A percentile compares a stretch with the other conserved stretches of the same genome.
Evolutionary conservation across 164 flowering plant genomes (phyloP).

Genomic region (Vitis rotundifolia): DNA sequence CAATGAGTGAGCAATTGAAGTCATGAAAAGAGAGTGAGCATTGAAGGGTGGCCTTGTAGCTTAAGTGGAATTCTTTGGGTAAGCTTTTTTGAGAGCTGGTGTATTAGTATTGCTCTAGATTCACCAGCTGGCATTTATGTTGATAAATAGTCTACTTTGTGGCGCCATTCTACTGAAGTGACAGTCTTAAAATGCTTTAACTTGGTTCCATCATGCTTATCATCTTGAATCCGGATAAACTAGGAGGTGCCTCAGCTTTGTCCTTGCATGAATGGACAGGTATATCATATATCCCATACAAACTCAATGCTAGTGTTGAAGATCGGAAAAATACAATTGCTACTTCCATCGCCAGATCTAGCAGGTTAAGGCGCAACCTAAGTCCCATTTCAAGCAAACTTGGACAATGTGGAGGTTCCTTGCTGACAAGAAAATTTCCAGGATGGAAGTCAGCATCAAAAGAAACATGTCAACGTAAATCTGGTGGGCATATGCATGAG

Average conservation of each 20-base stretch:
- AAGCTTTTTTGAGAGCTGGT: too few relatives aligned
- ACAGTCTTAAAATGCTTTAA: too few relatives aligned
- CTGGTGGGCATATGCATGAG: constrained; percentile 99
- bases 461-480: constrained; percentile 97
- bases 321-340: constrained; percentile 73
- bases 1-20: too few relatives aligned
- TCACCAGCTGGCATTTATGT: too few relatives aligned
- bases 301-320: constrained; percentile 83
- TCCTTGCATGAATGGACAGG: constrained; percentile 81
- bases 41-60: too few relatives aligned
- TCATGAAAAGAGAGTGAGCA: too few relatives aligned
- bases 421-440: constrained; percentile 97
- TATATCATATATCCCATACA: constrained; percentile 74
- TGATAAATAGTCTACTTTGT: too few relatives aligned
- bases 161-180: too few relatives aligned
- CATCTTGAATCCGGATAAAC: too few relatives aligned
- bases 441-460: constrained; percentile 99
- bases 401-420: constrained; percentile 86
- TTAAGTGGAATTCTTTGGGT: too few relatives aligned
- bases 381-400: constrained; percentile 97
- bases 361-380: constrained; percentile 81
- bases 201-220: too few relatives aligned
- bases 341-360: constrained; percentile 92
- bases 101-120: too few relatives aligned
- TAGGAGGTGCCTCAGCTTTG: constrained; percentile 71